These are phyloP conservation scores for Paxillus ammoniavirescens DNA, from an alignment of 768 basidiomycete species.

Conservation along the genomic window DNA sequence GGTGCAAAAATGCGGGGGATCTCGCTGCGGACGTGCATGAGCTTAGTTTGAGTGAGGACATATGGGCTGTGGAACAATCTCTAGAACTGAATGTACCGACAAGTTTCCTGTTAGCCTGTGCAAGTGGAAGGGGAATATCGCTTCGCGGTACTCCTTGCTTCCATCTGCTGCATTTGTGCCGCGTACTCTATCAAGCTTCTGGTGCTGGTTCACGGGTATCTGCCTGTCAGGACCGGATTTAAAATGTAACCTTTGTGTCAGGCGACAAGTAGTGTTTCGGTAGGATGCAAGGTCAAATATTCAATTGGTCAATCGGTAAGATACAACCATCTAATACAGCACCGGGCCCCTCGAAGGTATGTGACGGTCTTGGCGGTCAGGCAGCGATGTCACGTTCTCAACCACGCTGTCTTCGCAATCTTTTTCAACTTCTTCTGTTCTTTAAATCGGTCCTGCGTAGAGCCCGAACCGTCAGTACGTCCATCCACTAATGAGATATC, in stretches of 20 bases:
- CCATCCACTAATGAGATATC: conserved; percentile 18
- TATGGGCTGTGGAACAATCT: no score
- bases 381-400: conserved; percentile 48
- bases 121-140: no score
- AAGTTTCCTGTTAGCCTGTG: no score
- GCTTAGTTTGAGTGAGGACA: no score
- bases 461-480: conserved; percentile 21
- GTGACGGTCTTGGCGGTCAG: not conserved
- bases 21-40: no score
- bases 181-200: no score
- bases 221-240: not conserved
- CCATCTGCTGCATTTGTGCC: no score
- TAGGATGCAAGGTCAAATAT: not conserved
- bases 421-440: conserved; percentile 82
- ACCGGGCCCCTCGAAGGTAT: not conserved
- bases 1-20: no score
- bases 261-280: no score
- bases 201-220: no score
- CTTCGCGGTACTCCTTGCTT: no score
- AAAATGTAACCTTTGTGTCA: not conserved
- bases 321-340: conserved; percentile 2
- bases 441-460: conserved; percentile 71
- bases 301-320: not conserved
- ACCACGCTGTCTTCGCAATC: conserved; percentile 85
- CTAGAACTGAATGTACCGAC: no score